These are phyloP conservation scores for Liquidambar formosana DNA, from an alignment of 164 flowering plant species.

Conservation along the genomic window DNA sequence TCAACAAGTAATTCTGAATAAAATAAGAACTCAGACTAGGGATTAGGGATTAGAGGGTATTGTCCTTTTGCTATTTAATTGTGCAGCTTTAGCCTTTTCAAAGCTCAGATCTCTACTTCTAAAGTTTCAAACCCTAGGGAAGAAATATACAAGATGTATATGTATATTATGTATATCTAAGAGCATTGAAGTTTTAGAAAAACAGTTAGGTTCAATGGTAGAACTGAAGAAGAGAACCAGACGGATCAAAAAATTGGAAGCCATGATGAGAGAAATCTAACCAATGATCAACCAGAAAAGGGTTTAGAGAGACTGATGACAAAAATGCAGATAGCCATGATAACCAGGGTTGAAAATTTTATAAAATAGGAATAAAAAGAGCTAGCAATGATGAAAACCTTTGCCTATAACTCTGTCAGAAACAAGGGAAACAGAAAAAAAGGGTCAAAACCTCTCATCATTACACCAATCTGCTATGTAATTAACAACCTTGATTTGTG, in stretches of 20 bases:
- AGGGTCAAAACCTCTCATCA: conserved; percentile 19
- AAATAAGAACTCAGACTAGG: background rate
- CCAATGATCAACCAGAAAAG: background rate
- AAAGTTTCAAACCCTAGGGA: background rate
- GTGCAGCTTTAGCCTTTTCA: too few relatives aligned
- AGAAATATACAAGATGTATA: background rate
- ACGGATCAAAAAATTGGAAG: background rate
- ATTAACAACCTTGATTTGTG: background rate
- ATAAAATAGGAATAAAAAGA: background rate
- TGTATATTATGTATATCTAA: too few relatives aligned
- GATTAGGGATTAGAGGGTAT: background rate
- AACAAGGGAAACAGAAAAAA: background rate
- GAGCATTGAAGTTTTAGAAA: background rate
- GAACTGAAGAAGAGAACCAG: too few relatives aligned
- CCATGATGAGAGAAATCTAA: background rate
- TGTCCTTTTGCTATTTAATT: too few relatives aligned
- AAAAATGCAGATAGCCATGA: conserved; percentile 1
- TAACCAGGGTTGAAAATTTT: background rate
- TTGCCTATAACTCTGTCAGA: background rate
- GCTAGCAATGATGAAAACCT: conserved; percentile 18
- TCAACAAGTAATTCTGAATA: background rate
- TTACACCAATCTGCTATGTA: conserved; percentile 17
- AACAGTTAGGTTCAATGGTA: too few relatives aligned
- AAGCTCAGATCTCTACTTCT: too few relatives aligned
- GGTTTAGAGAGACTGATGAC: conserved; percentile 7